Evolutionary conservation across 805 yeast genomes (phyloP), one percentile per base, ranked within the genome.

Genomic region (Kazachstania bromeliacearum): DNA sequence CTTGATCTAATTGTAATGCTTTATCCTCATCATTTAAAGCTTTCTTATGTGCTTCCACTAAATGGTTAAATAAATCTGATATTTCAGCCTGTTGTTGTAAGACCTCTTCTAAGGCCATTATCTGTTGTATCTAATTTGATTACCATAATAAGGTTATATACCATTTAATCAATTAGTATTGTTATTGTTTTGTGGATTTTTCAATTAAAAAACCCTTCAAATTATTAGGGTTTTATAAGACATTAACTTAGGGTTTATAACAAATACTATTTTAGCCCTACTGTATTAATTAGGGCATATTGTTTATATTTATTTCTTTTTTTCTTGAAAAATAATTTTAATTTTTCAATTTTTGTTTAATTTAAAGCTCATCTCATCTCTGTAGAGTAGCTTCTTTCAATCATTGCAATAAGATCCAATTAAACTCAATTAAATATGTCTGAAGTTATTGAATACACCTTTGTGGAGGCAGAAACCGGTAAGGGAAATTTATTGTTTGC

Each of bases 381-480:
- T 13, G 17, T 8, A 10, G 17, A 7, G 22, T 12, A 9, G n/a
- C n/a, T n/a, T n/a, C n/a, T n/a, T n/a, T n/a, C n/a, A 17, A 23
- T 4, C 8, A 19, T 19, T 33, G 16, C 20, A 15, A 25, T 3
- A 33, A 18, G 34, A 20, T 18, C 14, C n/a, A 9, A 5, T 18
- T 13, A 10, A 3, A 5, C 12, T 16, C 15, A 7, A 2, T 18
- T 16, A 15, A 27, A 27, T 17, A 36, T 36, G 39, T 31, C 39
- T 15, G 34, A 18, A 24, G 30, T 60, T 17, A 68, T 65, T 40
- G 58, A 60, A 22, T 55, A 71, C 17, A 80, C 73, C 34, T 74
- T 53, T 46, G 77, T 77, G 2, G 78, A 75, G 47, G 78, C 73
- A 1, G 59, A 57, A 27, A 63, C 60, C 29, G 75, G 67, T 16